Percentiles rank a stretch among this genome's conserved stretches.
phyloP scores from a whole-genome alignment of 345 rosid species.

The Eucalyptus viminalis region DNA sequence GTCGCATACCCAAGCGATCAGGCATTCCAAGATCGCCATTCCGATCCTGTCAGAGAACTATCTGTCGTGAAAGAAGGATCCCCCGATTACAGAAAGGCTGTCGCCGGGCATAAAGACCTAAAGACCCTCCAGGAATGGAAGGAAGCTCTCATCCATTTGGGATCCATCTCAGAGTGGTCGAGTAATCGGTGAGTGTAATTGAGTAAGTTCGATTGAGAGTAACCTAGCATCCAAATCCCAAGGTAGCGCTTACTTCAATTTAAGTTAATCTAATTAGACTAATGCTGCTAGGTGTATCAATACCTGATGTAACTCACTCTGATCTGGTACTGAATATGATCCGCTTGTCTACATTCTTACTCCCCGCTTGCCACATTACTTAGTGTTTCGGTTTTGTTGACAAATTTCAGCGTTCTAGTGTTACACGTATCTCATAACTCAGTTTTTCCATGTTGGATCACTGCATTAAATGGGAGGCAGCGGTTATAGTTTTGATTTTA shows the following conservation, averaged over 20 bases:
- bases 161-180: neutral
- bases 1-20: neutral
- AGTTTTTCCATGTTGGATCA: neutral
- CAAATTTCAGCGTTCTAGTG: neutral
- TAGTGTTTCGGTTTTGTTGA: neutral
- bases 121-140: neutral
- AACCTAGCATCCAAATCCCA: neutral
- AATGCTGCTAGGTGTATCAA: too few species aligned
- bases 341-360: neutral
- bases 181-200: neutral
- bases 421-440: neutral
- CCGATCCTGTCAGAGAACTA: neutral
- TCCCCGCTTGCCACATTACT: neutral
- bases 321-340: too few species aligned
- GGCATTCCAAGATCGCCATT: neutral
- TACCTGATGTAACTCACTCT: accelerated
- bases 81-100: neutral
- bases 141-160: neutral
- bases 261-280: neutral
- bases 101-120: neutral
- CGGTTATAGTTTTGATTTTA: neutral
- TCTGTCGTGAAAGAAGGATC: neutral
- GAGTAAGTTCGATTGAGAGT: neutral
- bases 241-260: neutral
- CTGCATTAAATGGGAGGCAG: neutral